phyloP scores from a whole-genome alignment of 75 land plant genomes.

The Pinus tabuliformis region DNA sequence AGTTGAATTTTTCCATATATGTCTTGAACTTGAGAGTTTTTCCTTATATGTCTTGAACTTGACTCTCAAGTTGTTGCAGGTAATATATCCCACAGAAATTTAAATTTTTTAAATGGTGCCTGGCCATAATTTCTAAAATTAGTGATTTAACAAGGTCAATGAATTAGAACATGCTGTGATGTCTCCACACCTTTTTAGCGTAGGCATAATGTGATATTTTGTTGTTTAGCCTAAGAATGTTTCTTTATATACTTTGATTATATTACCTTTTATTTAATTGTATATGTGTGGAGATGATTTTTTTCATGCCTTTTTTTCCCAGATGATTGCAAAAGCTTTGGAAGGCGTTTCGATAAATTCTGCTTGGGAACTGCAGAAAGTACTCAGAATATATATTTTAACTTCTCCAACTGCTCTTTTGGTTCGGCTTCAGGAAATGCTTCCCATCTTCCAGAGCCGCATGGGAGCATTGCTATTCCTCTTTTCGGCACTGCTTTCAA shows the following conservation, averaged over 20 bases:
- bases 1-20: background rate
- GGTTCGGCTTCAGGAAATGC: conserved; percentile 39
- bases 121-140: background rate
- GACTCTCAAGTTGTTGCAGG: background rate
- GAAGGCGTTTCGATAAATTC: conserved; percentile 80
- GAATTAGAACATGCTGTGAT: background rate
- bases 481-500: conserved; percentile 85
- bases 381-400: conserved; percentile 53
- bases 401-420: conserved; percentile 44
- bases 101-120: background rate
- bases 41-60: background rate
- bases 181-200: background rate
- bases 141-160: background rate
- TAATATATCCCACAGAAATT: background rate
- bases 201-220: background rate
- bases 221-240: background rate
- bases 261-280: background rate
- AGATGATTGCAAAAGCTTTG: conserved; percentile 57
- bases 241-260: background rate
- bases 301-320: background rate
- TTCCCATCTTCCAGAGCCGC: conserved; percentile 84
- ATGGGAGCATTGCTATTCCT: conserved; percentile 94
- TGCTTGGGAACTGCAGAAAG: conserved; percentile 66
- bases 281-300: background rate
- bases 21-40: background rate